These are phyloP conservation scores for Medakamo hakoo DNA, from an alignment of 139 green algal species.

Conservation along the genomic window DNA sequence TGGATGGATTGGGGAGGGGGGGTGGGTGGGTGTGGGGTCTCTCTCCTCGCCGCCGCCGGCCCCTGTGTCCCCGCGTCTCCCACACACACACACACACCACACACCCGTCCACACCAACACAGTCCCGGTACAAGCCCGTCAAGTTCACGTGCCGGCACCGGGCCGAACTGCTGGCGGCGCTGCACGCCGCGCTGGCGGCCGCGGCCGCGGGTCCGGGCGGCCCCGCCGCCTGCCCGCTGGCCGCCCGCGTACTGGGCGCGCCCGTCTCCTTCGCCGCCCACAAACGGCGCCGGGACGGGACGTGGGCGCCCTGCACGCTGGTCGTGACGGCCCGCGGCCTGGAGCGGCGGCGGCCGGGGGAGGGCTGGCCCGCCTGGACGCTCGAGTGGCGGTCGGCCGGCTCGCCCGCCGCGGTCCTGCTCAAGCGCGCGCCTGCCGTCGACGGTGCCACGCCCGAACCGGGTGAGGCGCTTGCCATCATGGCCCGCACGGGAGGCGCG, in stretches of 20 bases:
- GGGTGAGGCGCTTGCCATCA: conserved; percentile 27
- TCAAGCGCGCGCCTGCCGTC: conserved; percentile 6
- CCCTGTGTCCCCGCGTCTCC: too few species aligned
- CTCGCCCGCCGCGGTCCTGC: conserved; percentile 19
- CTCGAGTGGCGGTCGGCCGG: conserved; percentile 27
- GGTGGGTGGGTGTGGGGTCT: too few species aligned
- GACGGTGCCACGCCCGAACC: not conserved
- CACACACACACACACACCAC: too few species aligned
- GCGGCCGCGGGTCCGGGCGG: conserved; percentile 17
- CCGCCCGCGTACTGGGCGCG: conserved; percentile 26
- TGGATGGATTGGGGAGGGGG: too few species aligned
- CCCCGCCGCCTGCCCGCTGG: conserved; percentile 25
- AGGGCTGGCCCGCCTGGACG: conserved; percentile 25
- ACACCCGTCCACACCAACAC: too few species aligned
- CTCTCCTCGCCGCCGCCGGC: too few species aligned
- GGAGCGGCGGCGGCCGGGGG: conserved; percentile 16
- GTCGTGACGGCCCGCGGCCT: conserved; percentile 32
- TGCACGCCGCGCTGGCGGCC: conserved; percentile 43
- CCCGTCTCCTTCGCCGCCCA: conserved; percentile 9
- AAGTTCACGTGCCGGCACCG: conserved; percentile 58
- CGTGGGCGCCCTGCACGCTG: conserved; percentile 32
- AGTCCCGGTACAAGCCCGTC: conserved; percentile 43
- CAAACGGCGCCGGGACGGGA: conserved; percentile 18
- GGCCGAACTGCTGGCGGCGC: conserved; percentile 44
- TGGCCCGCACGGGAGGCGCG: conserved; percentile 17